Conservation (phyloP, 164 flowering plant species). For the Magnolia changhungtana region DNA sequence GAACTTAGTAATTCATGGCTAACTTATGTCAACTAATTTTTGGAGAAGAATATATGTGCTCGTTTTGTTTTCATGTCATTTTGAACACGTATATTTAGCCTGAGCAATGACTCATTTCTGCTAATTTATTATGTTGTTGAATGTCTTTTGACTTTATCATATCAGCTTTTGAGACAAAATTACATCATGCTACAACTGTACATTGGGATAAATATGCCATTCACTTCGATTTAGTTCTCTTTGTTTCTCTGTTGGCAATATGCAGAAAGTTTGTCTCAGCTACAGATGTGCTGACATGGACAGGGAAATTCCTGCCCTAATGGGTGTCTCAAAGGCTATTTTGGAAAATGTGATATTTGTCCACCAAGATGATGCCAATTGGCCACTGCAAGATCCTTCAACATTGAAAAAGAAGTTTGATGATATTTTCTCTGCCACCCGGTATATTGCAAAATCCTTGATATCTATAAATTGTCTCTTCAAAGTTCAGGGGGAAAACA, state of each 20-base stretch:
- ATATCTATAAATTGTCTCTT: not conserved
- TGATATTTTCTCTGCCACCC: constrained; percentile 96
- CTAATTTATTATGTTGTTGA: too few relatives aligned
- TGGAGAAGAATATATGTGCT: too few relatives aligned
- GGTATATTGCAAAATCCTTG: constrained; percentile 36
- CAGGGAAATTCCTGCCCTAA: constrained; percentile 88
- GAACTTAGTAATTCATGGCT: too few relatives aligned
- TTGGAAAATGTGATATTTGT: constrained; percentile 95
- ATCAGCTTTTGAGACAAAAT: too few relatives aligned
- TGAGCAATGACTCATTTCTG: too few relatives aligned
- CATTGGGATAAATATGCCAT: not conserved
- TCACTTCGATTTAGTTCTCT: not conserved
- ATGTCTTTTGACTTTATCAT: too few relatives aligned
- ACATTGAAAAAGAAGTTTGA: constrained; percentile 96
- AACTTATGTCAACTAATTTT: too few relatives aligned
- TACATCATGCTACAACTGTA: not conserved
- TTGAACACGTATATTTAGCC: too few relatives aligned
- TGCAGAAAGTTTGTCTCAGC: constrained; percentile 98
- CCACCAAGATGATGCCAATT: constrained; percentile 97
- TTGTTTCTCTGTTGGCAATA: constrained; percentile 12
- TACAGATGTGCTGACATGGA: constrained; percentile 99
- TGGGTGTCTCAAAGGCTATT: constrained; percentile 99
- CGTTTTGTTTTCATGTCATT: too few relatives aligned
- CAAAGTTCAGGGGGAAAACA: not conserved
- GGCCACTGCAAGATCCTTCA: constrained; percentile 98